These are phyloP conservation scores for Penicillium argentinense DNA, from an alignment of 495 filamentous ascomycete genomes.

Conservation along the genomic window DNA sequence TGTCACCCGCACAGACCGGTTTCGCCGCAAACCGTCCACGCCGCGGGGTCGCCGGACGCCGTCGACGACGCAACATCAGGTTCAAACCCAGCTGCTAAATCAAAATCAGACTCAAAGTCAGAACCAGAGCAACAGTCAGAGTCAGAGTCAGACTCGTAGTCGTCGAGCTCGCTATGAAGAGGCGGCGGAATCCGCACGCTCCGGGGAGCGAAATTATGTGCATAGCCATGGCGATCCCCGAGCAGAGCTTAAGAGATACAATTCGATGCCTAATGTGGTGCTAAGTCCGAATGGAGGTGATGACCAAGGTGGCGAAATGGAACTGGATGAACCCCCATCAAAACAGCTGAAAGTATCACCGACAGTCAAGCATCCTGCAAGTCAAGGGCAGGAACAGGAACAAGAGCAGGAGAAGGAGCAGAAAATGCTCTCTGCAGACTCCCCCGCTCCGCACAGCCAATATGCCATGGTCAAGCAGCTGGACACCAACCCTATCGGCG, in stretches of 20 bases:
- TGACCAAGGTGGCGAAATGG: background rate
- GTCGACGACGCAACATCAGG: no score
- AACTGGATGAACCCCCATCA: background rate
- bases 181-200: background rate
- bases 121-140: no score
- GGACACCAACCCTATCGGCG: constrained; percentile 67
- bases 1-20: constrained; percentile 11
- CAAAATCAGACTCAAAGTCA: no score
- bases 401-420: background rate
- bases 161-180: background rate
- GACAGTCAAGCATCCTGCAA: background rate
- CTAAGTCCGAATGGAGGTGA: background rate
- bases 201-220: background rate
- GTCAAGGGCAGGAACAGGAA: background rate
- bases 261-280: constrained; percentile 7
- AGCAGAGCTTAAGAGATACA: constrained; percentile 1
- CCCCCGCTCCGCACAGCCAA: no score
- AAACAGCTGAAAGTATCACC: no score
- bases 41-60: constrained; percentile 7
- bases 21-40: constrained; percentile 10
- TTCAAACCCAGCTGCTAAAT: no score
- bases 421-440: no score
- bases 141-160: no score
- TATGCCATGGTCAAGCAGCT: constrained; percentile 50
- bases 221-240: background rate